phyloP scores from a whole-genome alignment of 768 basidiomycete species.

The Rhodotorula paludigena region DNA sequence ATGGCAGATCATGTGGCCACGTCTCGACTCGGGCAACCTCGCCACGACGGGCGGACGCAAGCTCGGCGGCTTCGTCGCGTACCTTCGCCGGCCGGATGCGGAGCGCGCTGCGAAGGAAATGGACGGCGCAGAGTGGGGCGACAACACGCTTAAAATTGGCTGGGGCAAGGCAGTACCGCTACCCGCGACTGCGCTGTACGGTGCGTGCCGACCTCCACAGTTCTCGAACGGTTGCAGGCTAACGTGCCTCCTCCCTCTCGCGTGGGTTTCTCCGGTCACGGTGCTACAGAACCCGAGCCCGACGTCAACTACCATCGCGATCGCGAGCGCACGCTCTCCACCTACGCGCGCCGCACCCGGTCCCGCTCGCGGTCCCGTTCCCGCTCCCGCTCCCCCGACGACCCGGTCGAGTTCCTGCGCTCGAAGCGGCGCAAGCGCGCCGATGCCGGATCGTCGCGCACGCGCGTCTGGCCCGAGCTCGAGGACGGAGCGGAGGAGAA shows the following conservation, averaged over 20 bases:
- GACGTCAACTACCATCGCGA: conserved; percentile 41
- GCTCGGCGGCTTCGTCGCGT: conserved; percentile 92
- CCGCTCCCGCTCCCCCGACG: conserved; percentile 19
- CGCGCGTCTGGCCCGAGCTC: conserved; percentile 35
- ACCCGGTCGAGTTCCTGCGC: conserved; percentile 41
- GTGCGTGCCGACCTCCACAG: conserved; percentile 2
- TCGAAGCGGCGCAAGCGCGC: conserved; percentile 23
- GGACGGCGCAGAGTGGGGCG: conserved; percentile 94
- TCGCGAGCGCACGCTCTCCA: conserved; percentile 46
- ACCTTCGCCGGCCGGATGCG: conserved; percentile 87
- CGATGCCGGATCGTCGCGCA: conserved; percentile 44
- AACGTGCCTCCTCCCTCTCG: background rate
- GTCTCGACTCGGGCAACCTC: conserved; percentile 48
- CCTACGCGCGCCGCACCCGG: conserved; percentile 53
- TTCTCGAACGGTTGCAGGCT: background rate
- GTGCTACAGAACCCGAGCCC: conserved; percentile 10
- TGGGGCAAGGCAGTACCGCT: conserved; percentile 97
- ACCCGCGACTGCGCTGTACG: conserved; percentile 55
- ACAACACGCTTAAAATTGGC: conserved; percentile 75
- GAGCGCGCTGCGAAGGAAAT: conserved; percentile 80
- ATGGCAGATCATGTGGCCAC: conserved; percentile 97
- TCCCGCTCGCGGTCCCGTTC: conserved; percentile 44
- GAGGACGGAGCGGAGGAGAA: conserved; percentile 69
- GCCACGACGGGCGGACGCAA: conserved; percentile 57
- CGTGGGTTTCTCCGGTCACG: no score